phyloP scores from a whole-genome alignment of 371 early-diverging fungal species.

The Mortierella sp. region DNA sequence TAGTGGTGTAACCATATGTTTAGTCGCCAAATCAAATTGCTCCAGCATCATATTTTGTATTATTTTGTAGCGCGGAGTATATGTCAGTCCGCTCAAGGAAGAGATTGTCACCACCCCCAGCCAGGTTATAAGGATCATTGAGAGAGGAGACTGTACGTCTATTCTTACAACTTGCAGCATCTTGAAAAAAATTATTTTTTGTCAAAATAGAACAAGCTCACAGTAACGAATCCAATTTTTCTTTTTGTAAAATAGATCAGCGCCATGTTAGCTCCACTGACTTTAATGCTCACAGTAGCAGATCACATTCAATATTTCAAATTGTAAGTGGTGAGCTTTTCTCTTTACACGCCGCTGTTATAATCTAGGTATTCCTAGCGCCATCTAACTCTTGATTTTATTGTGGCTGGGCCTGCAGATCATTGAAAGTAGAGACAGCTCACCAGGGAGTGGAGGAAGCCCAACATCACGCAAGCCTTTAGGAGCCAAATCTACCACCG shows the following conservation, averaged over 20 bases:
- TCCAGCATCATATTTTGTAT: neutral
- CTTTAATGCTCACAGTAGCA: slow-evolving; percentile 58
- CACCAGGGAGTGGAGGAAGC: slow-evolving; percentile 50
- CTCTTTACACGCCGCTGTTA: neutral
- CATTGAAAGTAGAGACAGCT: slow-evolving; percentile 68
- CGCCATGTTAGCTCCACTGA: slow-evolving; percentile 59
- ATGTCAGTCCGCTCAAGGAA: slow-evolving; percentile 89
- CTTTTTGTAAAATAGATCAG: slow-evolving; percentile 29
- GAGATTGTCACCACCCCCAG: slow-evolving; percentile 88
- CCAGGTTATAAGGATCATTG: slow-evolving; percentile 85
- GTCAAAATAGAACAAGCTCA: neutral
- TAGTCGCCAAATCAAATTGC: neutral
- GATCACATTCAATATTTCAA: slow-evolving; percentile 59
- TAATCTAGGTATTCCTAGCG: neutral
- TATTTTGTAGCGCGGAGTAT: slow-evolving; percentile 81
- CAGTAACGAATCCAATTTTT: neutral
- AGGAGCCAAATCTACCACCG: slow-evolving; percentile 62
- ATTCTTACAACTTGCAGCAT: neutral
- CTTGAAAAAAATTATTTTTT: neutral
- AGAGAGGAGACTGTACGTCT: slow-evolving; percentile 78
- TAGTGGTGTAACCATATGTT: slow-evolving; percentile 8
- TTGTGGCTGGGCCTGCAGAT: slow-evolving; percentile 36
- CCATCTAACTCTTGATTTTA: neutral
- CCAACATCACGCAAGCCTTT: slow-evolving; percentile 52
- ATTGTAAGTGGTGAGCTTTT: slow-evolving; percentile 32